Evolutionary conservation across 352 stramenopile species (phyloP), one percentile per base, ranked within the genome.

Genomic region (Phytophthora rubi): DNA sequence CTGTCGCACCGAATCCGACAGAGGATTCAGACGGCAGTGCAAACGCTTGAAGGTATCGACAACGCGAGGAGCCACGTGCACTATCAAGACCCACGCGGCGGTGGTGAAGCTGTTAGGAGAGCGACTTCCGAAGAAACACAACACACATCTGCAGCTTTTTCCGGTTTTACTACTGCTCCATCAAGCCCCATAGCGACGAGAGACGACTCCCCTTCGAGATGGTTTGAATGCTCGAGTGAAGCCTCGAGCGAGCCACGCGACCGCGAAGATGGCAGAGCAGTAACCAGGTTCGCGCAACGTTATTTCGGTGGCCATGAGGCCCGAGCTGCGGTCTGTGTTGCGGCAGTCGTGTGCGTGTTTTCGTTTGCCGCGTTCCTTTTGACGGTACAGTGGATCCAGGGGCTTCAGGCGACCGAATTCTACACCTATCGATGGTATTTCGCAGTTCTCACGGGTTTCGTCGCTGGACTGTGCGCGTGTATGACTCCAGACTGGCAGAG

Each of bases 1-100:
- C 62, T 91, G 30, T 69, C 80, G 6, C 68, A 82, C 39, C 77
- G 83, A 47, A 89, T 89, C 48, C 77, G 85, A 42, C 32, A 65
- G 53, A 66, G 72, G 2, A 33, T 85, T 16, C 51, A 83, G 5
- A 39, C 28, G 6, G 35, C 51, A 39, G 32, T 70, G 23, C 21
- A 58, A 4, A 48, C 62, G 13, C 32, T 80, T 53, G 35, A 42
- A 42, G n/a, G 21, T 7, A 47, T n/a, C 6, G 16, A 16, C 18
- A 26, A 39, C 54, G 21, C 21, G 45, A 53, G 47, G 18, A 28
- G 45, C 18, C 4, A 33, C 23, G 13, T 28, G 39, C 42, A 18
- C 8, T 18, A 49, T 16, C 6, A 47, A 18, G 13, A 56, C 35
- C 16, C 26, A 15, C 28, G 18, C 5, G 28, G 18, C 7, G 26